A percentile compares a stretch with the other conserved stretches of the same genome.
These are phyloP conservation scores for Barnettozyma vustinii DNA, from an alignment of 805 yeast species.

Conservation along the genomic window DNA sequence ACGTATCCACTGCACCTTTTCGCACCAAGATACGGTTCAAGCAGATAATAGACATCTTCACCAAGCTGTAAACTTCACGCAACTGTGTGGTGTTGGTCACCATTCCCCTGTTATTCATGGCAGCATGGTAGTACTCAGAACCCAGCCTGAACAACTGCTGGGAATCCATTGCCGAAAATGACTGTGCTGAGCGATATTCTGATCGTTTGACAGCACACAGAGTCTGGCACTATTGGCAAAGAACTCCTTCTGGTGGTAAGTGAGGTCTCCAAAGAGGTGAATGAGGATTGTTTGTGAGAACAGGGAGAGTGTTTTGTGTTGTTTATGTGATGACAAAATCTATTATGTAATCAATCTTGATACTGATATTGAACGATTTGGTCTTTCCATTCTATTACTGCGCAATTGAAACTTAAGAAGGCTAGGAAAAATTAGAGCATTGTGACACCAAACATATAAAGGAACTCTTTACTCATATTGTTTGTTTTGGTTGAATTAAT, in stretches of 20 bases:
- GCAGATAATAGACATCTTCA: slow-evolving; percentile 5
- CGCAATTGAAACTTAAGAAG: too few relatives aligned
- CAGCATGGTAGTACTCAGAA: slow-evolving; percentile 3
- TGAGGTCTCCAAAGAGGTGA: too few relatives aligned
- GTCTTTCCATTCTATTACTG: too few relatives aligned
- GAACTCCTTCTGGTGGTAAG: neutral
- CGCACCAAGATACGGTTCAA: slow-evolving; percentile 3
- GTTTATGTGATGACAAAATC: too few relatives aligned
- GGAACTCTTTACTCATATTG: neutral
- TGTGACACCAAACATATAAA: too few relatives aligned
- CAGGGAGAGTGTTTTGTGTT: too few relatives aligned
- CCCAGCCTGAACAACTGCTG: slow-evolving; percentile 1
- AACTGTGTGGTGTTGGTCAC: neutral
- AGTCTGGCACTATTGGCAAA: neutral
- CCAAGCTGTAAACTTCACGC: slow-evolving; percentile 4
- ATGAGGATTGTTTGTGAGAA: too few relatives aligned
- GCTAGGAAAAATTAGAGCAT: neutral
- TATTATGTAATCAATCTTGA: neutral
- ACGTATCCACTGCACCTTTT: neutral
- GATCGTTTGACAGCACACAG: too few relatives aligned
- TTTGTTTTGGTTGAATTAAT: neutral
- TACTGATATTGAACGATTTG: too few relatives aligned
- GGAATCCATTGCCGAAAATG: neutral
- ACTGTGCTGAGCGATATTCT: neutral
- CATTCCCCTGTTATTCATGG: neutral